Conservation (phyloP, 164 flowering plant species). For the Umbilicus rupestris region DNA sequence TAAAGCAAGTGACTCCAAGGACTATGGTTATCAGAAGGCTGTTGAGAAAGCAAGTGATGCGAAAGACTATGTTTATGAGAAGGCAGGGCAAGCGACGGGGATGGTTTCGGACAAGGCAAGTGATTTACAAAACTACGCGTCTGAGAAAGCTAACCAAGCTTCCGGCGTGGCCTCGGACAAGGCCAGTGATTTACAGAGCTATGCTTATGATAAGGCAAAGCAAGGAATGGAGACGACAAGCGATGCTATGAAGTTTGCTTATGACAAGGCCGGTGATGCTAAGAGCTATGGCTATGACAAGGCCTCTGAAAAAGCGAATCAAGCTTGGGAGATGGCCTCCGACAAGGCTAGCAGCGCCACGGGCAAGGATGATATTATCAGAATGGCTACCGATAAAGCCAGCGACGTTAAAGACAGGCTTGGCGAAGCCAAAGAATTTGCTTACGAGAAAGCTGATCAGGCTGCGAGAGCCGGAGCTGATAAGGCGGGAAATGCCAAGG, state of each 20-base stretch:
- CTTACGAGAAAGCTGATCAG: constrained; percentile 1
- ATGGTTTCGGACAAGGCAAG: not conserved
- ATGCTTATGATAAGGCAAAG: not conserved
- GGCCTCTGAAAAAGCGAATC: constrained; percentile 22
- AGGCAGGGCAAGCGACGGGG: not conserved
- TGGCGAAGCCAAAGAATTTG: constrained; percentile 3
- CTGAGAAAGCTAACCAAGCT: not conserved
- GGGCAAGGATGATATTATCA: constrained; percentile 7
- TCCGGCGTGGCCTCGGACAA: not conserved
- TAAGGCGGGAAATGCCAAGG: not conserved
- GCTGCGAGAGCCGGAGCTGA: not conserved
- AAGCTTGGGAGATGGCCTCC: constrained; percentile 9
- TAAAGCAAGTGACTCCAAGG: not conserved
- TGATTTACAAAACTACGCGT: not conserved
- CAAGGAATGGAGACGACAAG: too few relatives aligned
- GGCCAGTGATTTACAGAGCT: not conserved
- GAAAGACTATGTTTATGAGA: not conserved
- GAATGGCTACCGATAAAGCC: constrained; percentile 16
- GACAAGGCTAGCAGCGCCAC: constrained; percentile 6
- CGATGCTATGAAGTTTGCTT: not conserved
- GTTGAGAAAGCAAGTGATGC: not conserved
- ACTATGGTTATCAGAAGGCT: not conserved
- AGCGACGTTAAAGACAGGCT: constrained; percentile 11
- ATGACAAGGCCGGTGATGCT: not conserved
- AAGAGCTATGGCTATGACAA: constrained; percentile 20